A percentile compares a stretch with the other conserved stretches of the same genome.
These are phyloP conservation scores for Capsicum pubescens DNA, from an alignment of 257 asterid genomes.

Conservation along the genomic window DNA sequence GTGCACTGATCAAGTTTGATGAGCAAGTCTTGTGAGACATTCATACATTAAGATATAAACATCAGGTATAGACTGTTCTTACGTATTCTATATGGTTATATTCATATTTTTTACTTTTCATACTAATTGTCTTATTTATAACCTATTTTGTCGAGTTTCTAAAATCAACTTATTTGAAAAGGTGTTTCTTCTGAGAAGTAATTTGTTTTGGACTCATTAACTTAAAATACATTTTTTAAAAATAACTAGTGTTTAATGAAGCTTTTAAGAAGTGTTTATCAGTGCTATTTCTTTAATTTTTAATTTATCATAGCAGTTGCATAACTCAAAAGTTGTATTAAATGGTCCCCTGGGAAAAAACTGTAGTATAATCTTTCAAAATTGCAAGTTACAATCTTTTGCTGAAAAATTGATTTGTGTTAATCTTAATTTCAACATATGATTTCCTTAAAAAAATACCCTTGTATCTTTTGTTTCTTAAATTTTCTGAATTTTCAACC, in stretches of 20 bases:
- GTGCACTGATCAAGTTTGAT: slow-evolving; percentile 60
- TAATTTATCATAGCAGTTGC: no score
- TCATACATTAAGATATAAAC: slow-evolving; percentile 23
- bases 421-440: neutral
- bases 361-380: no score
- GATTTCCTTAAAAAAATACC: neutral
- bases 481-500: slow-evolving; percentile 36
- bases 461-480: neutral
- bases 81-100: neutral
- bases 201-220: neutral
- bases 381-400: no score
- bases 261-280: neutral
- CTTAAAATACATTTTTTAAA: neutral
- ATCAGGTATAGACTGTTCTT: slow-evolving; percentile 11
- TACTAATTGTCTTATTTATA: neutral
- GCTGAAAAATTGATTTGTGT: no score
- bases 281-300: neutral
- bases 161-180: neutral
- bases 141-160: neutral
- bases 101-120: no score
- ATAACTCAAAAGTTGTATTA: no score
- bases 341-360: no score
- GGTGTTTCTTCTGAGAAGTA: neutral
- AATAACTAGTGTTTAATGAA: neutral
- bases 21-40: slow-evolving; percentile 48